phyloP scores from a whole-genome alignment of 495 filamentous ascomycete genomes.

The Friedmanniomyces simplex region DNA sequence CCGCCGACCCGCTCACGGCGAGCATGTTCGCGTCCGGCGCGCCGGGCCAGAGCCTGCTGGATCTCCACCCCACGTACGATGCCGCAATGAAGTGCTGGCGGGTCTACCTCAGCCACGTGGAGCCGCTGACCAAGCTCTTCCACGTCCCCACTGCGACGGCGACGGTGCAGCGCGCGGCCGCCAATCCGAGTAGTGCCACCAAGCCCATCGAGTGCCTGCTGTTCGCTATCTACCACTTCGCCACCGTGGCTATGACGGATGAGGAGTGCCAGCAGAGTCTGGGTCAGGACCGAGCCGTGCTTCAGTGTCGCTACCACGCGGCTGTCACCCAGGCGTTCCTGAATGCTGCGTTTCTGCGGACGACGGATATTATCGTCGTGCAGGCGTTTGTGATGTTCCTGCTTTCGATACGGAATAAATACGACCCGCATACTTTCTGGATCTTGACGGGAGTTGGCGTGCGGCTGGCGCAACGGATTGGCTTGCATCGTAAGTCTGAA shows the following conservation, averaged over 20 bases:
- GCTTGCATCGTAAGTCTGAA: constrained; percentile 8
- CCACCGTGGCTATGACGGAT: constrained; percentile 9
- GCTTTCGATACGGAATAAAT: constrained; percentile 12
- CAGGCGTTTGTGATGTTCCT: constrained; percentile 22
- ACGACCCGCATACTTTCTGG: constrained; percentile 22
- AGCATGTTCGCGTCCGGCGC: neutral
- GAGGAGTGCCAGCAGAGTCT: constrained; percentile 14
- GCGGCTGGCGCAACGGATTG: constrained; percentile 20
- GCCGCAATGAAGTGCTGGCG: constrained; percentile 15
- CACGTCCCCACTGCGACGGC: constrained; percentile 14
- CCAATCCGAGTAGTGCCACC: constrained; percentile 9
- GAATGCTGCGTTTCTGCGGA: constrained; percentile 19
- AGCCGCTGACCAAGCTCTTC: constrained; percentile 17
- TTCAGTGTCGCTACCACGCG: constrained; percentile 6
- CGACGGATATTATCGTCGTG: constrained; percentile 13
- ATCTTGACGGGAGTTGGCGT: constrained; percentile 19
- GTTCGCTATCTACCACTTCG: constrained; percentile 21
- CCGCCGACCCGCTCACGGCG: constrained; percentile 4
- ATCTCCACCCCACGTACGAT: constrained; percentile 14
- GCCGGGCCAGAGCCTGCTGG: neutral
- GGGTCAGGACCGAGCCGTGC: neutral
- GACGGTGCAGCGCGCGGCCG: constrained; percentile 14
- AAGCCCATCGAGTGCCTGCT: constrained; percentile 20
- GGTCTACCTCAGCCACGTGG: constrained; percentile 14
- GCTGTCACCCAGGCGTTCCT: constrained; percentile 13